Percentiles rank a stretch among this genome's conserved stretches.
These are phyloP conservation scores for Picochlorum sp. DNA, from an alignment of 139 green algal genomes.

Conservation along the genomic window DNA sequence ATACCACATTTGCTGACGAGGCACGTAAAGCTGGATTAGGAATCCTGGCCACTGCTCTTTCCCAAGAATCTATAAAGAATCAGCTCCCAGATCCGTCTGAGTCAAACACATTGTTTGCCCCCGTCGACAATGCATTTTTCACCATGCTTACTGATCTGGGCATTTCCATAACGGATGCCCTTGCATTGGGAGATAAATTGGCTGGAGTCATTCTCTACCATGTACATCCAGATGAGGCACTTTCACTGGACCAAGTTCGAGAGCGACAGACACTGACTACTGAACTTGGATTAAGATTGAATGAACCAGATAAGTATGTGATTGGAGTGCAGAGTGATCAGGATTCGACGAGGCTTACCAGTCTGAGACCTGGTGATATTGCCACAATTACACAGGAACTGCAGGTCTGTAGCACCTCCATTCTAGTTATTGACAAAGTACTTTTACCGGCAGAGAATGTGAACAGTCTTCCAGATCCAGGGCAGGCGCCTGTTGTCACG, in stretches of 20 bases:
- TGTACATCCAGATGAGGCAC: slow-evolving; percentile 7
- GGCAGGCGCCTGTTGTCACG: neutral
- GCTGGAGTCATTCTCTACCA: slow-evolving; percentile 25
- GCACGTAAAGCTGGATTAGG: slow-evolving; percentile 10
- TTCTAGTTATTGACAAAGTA: slow-evolving; percentile 10
- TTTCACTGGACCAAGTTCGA: neutral
- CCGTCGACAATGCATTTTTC: slow-evolving; percentile 26
- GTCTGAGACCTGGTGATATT: neutral
- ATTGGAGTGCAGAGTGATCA: neutral
- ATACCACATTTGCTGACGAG: slow-evolving; percentile 22
- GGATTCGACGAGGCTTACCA: neutral
- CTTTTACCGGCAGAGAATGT: slow-evolving; percentile 16
- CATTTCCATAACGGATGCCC: slow-evolving; percentile 23
- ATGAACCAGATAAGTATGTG: neutral
- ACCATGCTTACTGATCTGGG: slow-evolving; percentile 16
- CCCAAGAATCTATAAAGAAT: slow-evolving; percentile 8
- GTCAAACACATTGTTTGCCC: slow-evolving; percentile 18
- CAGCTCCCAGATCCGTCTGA: slow-evolving; percentile 12
- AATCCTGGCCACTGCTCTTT: slow-evolving; percentile 20
- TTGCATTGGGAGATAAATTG: slow-evolving; percentile 23
- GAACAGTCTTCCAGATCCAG: slow-evolving; percentile 9
- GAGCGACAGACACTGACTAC: neutral
- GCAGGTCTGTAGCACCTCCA: neutral
- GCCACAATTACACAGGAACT: slow-evolving; percentile 5
- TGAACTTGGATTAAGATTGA: neutral